Base-by-base conservation (phyloP, 1,139 yeast species). In the Yamadazyma oceani region DNA sequence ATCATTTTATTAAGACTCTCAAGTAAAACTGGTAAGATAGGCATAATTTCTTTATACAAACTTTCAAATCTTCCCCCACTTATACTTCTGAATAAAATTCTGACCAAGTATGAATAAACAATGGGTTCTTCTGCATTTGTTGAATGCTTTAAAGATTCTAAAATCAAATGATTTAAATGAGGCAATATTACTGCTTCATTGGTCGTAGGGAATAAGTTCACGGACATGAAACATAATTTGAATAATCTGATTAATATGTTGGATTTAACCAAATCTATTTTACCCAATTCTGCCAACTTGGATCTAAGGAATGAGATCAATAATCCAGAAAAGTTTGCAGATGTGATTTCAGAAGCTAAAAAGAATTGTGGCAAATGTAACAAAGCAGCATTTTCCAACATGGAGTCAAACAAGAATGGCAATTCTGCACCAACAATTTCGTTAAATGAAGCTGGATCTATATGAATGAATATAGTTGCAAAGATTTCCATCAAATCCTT, bases 31-130 rank as follows among this genome's bases (percentile, higher is more conserved):
- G 94, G 97, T 24, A 94, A 65, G 26, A 94, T 73, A 0, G 98
- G 98, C 69, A 89, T 75, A 14, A 94, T 90, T 46, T 92, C 96
- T 50, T 94, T 87, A 65, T 92, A 92, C 19, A 94, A 69, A 41
- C 83, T 80, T 59, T 92, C 98, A 58, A 90, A 90, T 43, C 97
- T 73, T 3, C 97, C 98, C 34, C 98, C 97, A 32, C 96, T 95
- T 32, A 94, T 90, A 55, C 95, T 86, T 58, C 98, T 73, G 69
- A 94, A 94, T 35, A 94, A 66, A 0, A 96, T 87, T 53, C 97
- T 73, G 15, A 94, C 85, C 52, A 94, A 67, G 54, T 89, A 87
- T 45, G 94, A 89, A 57, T 89, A 92, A 1, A 88, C 88, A 26
- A 87, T 75, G 3, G 98, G 97, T 55, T 90, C 97, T 50, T 86